Conservation (phyloP, 2,329 filamentous ascomycete genomes). For the Diaporthe humulicola region DNA sequence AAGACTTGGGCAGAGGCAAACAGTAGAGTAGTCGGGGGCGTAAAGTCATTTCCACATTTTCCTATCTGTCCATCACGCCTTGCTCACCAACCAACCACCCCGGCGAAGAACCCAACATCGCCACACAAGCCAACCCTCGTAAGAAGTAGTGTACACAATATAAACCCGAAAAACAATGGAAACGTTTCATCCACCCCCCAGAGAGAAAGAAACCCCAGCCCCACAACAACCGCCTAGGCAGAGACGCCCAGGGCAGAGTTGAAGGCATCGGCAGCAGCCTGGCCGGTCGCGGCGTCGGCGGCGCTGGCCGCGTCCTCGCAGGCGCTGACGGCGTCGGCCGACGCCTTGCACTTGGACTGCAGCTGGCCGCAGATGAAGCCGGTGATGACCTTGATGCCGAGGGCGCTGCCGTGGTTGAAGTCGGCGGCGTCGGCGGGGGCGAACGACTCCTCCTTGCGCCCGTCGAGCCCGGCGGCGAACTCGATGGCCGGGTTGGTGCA, state of each 20-base stretch:
- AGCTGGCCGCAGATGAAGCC: slow-evolving; percentile 55
- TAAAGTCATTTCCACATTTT: slow-evolving; percentile 18
- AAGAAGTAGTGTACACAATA: background rate
- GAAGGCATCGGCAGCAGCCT: slow-evolving; percentile 55
- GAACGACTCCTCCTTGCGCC: slow-evolving; percentile 59
- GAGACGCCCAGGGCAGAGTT: slow-evolving; percentile 54
- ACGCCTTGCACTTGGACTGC: slow-evolving; percentile 51
- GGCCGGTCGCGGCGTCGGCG: slow-evolving; percentile 48
- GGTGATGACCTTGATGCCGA: slow-evolving; percentile 52
- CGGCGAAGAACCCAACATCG: background rate
- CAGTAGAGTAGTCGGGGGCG: background rate
- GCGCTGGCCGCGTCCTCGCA: slow-evolving; percentile 51
- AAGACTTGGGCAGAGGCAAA: no score
- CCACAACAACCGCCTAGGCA: slow-evolving; percentile 35
- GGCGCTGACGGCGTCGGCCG: slow-evolving; percentile 47
- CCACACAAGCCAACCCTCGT: background rate
- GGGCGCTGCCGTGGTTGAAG: slow-evolving; percentile 67
- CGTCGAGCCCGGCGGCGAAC: slow-evolving; percentile 63
- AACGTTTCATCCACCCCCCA: background rate
- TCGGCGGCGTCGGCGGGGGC: slow-evolving; percentile 53
- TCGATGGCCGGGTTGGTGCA: slow-evolving; percentile 63
- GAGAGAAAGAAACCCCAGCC: background rate
- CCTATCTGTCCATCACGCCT: slow-evolving; percentile 14
- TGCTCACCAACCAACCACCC: background rate
- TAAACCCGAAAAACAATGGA: slow-evolving; percentile 2